phyloP scores from a whole-genome alignment of 176 grass and related monocot genomes.

The Aegilops longissima region DNA sequence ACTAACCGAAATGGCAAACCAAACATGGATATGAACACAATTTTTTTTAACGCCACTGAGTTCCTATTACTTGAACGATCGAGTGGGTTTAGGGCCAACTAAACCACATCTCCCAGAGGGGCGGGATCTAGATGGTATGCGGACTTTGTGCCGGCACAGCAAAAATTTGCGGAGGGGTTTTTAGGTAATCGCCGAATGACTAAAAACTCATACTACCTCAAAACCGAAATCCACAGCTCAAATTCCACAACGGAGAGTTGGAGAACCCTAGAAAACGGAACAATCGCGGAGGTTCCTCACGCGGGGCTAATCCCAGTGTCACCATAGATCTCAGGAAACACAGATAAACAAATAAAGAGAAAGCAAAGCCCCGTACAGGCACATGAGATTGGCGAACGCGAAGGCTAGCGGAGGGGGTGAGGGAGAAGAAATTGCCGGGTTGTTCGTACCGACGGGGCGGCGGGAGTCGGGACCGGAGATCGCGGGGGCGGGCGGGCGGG shows the following conservation, averaged over 20 bases:
- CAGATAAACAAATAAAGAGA: not conserved
- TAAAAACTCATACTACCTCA: not conserved
- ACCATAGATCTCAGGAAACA: not conserved
- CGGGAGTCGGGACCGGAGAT: not conserved
- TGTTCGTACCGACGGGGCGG: not conserved
- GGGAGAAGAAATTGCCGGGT: not conserved
- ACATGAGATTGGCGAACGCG: not conserved
- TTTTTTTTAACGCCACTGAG: too few relatives aligned
- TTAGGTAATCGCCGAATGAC: not conserved
- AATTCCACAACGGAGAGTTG: not conserved
- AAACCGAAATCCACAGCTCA: not conserved
- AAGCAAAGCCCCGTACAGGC: not conserved
- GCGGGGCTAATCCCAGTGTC: not conserved
- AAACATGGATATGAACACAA: slow-evolving; percentile 3
- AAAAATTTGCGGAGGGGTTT: not conserved
- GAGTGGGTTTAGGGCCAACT: not conserved
- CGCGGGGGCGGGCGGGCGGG: not conserved
- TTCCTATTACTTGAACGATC: not conserved
- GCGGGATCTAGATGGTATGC: not conserved
- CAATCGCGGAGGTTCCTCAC: not conserved
- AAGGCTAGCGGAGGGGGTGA: not conserved
- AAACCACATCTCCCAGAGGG: not conserved
- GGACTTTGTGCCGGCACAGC: not conserved
- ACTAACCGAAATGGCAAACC: not conserved
- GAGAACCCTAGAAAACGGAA: not conserved